Evolutionary conservation across 208 protist species (phyloP).

Genomic region (Leptomonas seymouri): DNA sequence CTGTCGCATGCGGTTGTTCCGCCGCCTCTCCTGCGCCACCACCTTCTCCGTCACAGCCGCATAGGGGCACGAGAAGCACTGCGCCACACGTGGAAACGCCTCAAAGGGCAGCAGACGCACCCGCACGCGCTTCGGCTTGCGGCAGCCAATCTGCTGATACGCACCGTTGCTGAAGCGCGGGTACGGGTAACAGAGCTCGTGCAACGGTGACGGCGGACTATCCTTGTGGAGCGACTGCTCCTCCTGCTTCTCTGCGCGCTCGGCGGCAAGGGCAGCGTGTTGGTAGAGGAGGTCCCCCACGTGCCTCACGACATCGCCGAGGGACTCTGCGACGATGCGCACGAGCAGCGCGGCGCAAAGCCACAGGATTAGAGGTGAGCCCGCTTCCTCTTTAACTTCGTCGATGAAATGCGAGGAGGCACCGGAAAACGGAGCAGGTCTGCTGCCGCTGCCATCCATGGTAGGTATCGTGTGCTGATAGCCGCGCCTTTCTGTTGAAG

Average conservation of each 20-base stretch:
- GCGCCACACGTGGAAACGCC: constrained; percentile 68
- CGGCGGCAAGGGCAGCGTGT: constrained; percentile 65
- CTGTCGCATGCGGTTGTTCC: constrained; percentile 2
- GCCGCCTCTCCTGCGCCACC: constrained; percentile 33
- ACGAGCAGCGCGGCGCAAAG: constrained; percentile 66
- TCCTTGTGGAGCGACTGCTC: not conserved
- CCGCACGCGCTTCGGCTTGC: constrained; percentile 51
- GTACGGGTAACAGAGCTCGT: constrained; percentile 19
- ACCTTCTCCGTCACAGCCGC: constrained; percentile 48
- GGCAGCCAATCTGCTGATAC: constrained; percentile 57
- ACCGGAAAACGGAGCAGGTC: not conserved
- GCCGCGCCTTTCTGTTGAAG: not conserved
- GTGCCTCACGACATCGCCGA: constrained; percentile 79
- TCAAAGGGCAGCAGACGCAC: constrained; percentile 82
- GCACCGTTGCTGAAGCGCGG: constrained; percentile 38
- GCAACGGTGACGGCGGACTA: not conserved
- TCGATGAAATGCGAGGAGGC: constrained; percentile 18
- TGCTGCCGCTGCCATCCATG: not conserved
- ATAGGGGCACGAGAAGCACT: constrained; percentile 56
- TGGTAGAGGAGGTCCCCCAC: constrained; percentile 64
- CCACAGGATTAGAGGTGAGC: constrained; percentile 68
- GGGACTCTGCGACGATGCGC: constrained; percentile 69
- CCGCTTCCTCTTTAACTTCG: constrained; percentile 34
- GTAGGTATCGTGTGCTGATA: constrained; percentile 8
- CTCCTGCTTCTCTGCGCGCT: constrained; percentile 29